phyloP scores from a whole-genome alignment of 148 eudicot species.

The Heliosperma pusillum region DNA sequence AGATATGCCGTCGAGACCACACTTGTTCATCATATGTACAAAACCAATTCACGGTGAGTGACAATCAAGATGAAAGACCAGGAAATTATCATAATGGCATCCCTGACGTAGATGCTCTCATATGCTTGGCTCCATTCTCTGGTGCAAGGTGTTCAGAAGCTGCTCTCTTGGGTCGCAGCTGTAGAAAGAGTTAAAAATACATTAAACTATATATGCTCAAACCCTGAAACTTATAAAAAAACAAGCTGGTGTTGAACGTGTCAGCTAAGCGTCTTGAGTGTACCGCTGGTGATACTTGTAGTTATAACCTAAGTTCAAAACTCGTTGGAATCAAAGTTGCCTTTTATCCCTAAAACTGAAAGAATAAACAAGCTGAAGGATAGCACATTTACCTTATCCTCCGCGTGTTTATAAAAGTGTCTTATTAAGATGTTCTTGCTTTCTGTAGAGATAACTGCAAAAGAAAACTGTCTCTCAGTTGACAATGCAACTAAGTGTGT shows the following conservation, averaged over 20 bases:
- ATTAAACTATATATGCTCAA: not conserved
- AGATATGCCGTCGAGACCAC: not conserved
- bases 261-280: not conserved
- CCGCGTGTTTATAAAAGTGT: constrained; percentile 72
- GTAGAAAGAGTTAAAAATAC: constrained; percentile 4
- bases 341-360: not conserved
- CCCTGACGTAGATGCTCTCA: constrained; percentile 52
- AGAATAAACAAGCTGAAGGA: not conserved
- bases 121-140: constrained; percentile 55
- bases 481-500: not conserved
- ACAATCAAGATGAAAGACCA: not conserved
- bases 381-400: constrained; percentile 55
- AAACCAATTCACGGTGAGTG: not conserved
- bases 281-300: too few species aligned
- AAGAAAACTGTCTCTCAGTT: constrained; percentile 17
- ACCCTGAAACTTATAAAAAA: not conserved
- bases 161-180: constrained; percentile 65
- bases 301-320: too few species aligned
- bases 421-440: constrained; percentile 66
- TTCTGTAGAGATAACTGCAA: constrained; percentile 70
- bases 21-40: constrained; percentile 20
- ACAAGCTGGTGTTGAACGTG: not conserved
- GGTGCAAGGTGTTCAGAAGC: constrained; percentile 55
- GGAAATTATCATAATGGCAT: constrained; percentile 21
- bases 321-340: too few species aligned